Base-by-base conservation (phyloP, 1,139 yeast species). In the Geotrichum reessii region DNA sequence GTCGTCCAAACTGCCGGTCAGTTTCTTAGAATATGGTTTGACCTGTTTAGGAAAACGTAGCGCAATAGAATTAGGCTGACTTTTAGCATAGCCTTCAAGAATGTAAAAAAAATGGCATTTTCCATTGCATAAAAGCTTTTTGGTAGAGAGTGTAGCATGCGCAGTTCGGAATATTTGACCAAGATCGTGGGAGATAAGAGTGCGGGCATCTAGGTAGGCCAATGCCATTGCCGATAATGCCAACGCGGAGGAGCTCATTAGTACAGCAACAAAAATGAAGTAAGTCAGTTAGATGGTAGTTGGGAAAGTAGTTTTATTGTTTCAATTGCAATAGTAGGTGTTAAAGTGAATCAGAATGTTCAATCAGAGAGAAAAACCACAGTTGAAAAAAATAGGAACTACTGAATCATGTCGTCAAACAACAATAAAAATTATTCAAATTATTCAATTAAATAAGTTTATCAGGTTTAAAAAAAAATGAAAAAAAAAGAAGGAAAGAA, bases 101-200 rank as follows among this genome's bases (percentile, higher is more conserved):
- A 74, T 65, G 68, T 86, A 85, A 90, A 92, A 87, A 67, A 78
- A 82, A 66, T 84, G 84, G 57, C 84, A 83, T 62, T 44, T 52
- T 9, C 46, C 37, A 19, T 48, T 8, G n/a, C 25, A n/a, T 11
- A 40, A 53, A 14, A 40, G 24, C 1, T 11, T 17, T 62, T 17
- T 60, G 33, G 12, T 64, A 14, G 56, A 50, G 17, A 67, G n/a
- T 2, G 64, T 67, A 22, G 70, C 57, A 33, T 64, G 55, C 14
- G 69, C 46, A 21, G 69, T 70, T 33, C 66, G 66, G 54, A 60
- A 64, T 24, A 69, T 65, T 14, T 68, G 62, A 46, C 61, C 52
- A 33, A 73, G 44, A 57, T 75, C 78, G 14, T 65, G 64, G n/a
- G 63, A 50, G 19, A 74, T 53, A 31, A 67, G 67, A 17, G 66